Percentiles rank a stretch among this genome's conserved stretches.
phyloP scores from a whole-genome alignment of 768 basidiomycete species.

The Calocybe cyanea region DNA sequence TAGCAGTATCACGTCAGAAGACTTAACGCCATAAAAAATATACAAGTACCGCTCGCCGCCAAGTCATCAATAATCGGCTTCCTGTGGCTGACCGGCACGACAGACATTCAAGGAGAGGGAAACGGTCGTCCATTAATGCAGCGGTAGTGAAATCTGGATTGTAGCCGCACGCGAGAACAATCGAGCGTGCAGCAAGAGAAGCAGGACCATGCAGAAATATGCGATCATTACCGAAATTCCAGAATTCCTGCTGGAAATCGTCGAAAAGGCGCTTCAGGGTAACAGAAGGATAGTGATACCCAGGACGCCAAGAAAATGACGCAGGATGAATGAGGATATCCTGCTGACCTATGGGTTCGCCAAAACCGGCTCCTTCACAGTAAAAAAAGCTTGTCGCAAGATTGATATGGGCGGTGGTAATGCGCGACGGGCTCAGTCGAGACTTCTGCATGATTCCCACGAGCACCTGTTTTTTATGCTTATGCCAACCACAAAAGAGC shows the following conservation, averaged over 20 bases:
- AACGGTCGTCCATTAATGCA: constrained; percentile 20
- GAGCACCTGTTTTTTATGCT: constrained; percentile 11
- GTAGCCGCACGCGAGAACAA: constrained; percentile 17
- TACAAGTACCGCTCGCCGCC: constrained; percentile 21
- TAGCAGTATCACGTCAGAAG: constrained; percentile 7
- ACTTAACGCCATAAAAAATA: constrained; percentile 32
- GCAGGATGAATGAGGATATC: constrained; percentile 17
- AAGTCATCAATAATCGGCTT: constrained; percentile 21
- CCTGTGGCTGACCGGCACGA: constrained; percentile 13
- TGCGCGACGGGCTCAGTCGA: background rate
- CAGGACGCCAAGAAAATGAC: constrained; percentile 11
- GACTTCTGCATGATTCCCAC: constrained; percentile 18
- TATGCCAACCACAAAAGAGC: constrained; percentile 14
- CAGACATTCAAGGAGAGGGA: constrained; percentile 23
- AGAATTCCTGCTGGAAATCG: constrained; percentile 20
- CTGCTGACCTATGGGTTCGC: constrained; percentile 18
- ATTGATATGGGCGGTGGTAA: constrained; percentile 12
- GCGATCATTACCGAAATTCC: constrained; percentile 18
- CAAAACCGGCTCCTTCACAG: constrained; percentile 11
- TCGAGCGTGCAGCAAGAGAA: constrained; percentile 13
- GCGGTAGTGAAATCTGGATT: constrained; percentile 21
- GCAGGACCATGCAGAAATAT: constrained; percentile 18
- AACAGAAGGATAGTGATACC: constrained; percentile 7
- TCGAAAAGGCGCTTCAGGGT: constrained; percentile 17
- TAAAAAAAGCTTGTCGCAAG: constrained; percentile 25